Evolutionary conservation across 345 rosid genomes (phyloP), one percentile per base, ranked within the genome.

Genomic region (Theobroma cacao): DNA sequence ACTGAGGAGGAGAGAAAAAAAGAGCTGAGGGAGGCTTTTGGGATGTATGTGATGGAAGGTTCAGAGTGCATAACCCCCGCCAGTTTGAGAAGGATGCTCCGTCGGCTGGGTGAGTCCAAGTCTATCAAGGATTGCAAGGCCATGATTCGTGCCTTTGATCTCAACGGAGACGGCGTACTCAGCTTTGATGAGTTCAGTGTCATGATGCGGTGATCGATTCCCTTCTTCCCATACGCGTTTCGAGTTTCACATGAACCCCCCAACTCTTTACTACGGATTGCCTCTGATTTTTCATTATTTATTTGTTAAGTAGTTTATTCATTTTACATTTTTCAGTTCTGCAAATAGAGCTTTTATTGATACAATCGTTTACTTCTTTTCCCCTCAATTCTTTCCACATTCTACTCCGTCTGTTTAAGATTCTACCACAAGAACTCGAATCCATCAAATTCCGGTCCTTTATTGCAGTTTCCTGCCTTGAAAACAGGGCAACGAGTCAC

Each of bases 141-240:
- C 38, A 90, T 90, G 89, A 88, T 90, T 68, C 61, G 80, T 31
- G 76, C 80, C 40, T 88, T 87, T 59, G 91, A 88, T 77, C 85
- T 88, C 15, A 78, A 88, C 14, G 89, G 91, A 1, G 89, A 90
- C 28, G 91, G 88, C 3, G 87, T 84, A 26, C 91, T 90, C 69
- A 80, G 68, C 86, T 90, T 88, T 69, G 81, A 83, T 48, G 93
- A 90, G 85, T 90, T 88, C 72, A 50, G 80, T 7, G 15, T 80
- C 74, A 90, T 88, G 93, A 90, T 90, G 91, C 79, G 55, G 68
- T 82, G n/a, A 72, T 50, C 36, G 13, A 56, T 55, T 55, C 13
- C n/a, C 5, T 5, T 1, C 26, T 18, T n/a, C 9, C 56, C 22
- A 4, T 0, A 18, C 1, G 56, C 22, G 22, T 50, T 50, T 18